These are phyloP conservation scores for Lentinula guzmanii DNA, from an alignment of 768 basidiomycete species.

Conservation along the genomic window DNA sequence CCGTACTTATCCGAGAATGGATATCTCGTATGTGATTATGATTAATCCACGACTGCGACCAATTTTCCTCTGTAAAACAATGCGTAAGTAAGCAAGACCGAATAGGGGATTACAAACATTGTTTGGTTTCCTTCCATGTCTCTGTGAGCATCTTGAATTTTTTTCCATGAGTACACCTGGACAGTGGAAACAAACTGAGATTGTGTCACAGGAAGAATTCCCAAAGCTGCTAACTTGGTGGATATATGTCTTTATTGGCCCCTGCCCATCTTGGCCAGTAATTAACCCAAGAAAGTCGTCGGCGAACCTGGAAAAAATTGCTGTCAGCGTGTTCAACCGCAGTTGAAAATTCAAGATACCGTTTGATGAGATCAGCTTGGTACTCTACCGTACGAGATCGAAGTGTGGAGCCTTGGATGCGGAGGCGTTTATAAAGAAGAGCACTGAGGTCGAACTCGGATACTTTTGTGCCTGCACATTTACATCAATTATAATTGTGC, in stretches of 20 bases:
- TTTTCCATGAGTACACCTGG: slow-evolving; percentile 75
- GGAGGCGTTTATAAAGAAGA: slow-evolving; percentile 79
- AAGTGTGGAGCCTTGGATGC: slow-evolving; percentile 84
- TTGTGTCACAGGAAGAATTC: slow-evolving; percentile 3
- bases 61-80: slow-evolving; percentile 23
- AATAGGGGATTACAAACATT: slow-evolving; percentile 22
- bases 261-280: slow-evolving; percentile 48
- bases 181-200: background rate
- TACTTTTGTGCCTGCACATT: slow-evolving; percentile 41
- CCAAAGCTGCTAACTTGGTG: slow-evolving; percentile 53
- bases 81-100: background rate
- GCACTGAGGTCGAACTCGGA: slow-evolving; percentile 51
- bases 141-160: slow-evolving; percentile 73
- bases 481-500: background rate
- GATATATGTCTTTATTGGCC: slow-evolving; percentile 66
- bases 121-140: slow-evolving; percentile 76
- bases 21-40: background rate
- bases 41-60: slow-evolving; percentile 16
- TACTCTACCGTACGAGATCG: slow-evolving; percentile 71
- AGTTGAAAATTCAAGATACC: slow-evolving; percentile 26
- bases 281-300: slow-evolving; percentile 51
- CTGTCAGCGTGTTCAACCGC: background rate
- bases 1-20: too few relatives aligned
- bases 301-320: slow-evolving; percentile 37
- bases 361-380: slow-evolving; percentile 63